Conservation (phyloP, 257 asterid species). For the Nemophila menziesii region DNA sequence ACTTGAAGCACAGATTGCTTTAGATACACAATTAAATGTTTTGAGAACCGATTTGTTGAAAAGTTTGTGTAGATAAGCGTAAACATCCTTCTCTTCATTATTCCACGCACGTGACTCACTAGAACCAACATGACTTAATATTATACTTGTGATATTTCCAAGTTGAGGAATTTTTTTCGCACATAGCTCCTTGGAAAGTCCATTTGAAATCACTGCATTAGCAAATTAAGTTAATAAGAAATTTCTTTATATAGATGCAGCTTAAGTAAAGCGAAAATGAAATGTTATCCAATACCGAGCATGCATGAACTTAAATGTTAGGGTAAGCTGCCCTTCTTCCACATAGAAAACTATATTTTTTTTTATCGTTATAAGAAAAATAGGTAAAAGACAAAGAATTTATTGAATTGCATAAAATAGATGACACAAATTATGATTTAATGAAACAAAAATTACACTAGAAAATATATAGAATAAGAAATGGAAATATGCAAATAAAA, state of each 20-base stretch:
- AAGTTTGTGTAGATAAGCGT: conserved; percentile 46
- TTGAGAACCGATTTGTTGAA: conserved; percentile 31
- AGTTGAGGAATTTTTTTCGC: conserved; percentile 49
- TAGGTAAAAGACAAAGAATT: too few relatives aligned
- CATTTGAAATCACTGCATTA: conserved; percentile 51
- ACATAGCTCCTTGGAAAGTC: conserved; percentile 52
- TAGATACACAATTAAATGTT: conserved; percentile 38
- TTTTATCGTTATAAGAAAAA: too few relatives aligned
- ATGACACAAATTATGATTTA: too few relatives aligned
- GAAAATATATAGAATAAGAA: too few relatives aligned
- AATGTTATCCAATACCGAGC: neutral
- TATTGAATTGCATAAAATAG: too few relatives aligned
- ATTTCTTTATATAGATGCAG: neutral
- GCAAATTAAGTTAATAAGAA: conserved; percentile 9
- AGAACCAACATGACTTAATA: conserved; percentile 17
- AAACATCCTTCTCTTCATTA: conserved; percentile 31
- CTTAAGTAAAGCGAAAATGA: neutral
- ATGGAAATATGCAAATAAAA: too few relatives aligned
- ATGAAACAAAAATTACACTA: too few relatives aligned
- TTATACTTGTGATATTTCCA: conserved; percentile 23
- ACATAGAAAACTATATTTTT: neutral
- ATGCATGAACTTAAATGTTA: neutral
- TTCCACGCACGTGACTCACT: conserved; percentile 22
- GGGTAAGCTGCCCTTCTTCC: neutral
- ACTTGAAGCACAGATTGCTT: conserved; percentile 70